phyloP scores from a whole-genome alignment of 2,329 filamentous ascomycete species.

The Sphaerulina vaccinii region DNA sequence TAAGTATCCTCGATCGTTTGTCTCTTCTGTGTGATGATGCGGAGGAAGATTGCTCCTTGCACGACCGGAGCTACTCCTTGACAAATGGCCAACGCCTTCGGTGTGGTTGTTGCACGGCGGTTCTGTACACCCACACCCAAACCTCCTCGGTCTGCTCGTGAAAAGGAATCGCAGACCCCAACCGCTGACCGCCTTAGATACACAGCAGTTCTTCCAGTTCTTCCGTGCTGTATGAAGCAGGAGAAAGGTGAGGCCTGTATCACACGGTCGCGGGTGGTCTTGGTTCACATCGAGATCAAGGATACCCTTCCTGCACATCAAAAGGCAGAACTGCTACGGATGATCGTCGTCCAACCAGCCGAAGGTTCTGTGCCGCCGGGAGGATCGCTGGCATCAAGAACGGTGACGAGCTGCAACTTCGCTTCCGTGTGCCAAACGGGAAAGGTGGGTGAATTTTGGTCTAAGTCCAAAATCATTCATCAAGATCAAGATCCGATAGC shows the following conservation, averaged over 20 bases:
- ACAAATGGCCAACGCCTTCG: background rate
- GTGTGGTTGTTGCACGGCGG: slow-evolving; percentile 2
- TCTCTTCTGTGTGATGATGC: slow-evolving; percentile 3
- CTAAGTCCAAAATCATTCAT: background rate
- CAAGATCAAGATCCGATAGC: no score
- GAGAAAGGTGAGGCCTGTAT: background rate
- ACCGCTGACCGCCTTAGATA: background rate
- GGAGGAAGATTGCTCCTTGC: slow-evolving; percentile 1
- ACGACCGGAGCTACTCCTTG: background rate
- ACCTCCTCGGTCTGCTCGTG: slow-evolving; percentile 8
- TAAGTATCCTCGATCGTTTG: background rate
- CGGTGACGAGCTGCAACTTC: background rate
- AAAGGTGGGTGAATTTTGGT: background rate
- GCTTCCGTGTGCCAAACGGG: no score
- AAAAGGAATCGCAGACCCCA: background rate
- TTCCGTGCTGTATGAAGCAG: background rate
- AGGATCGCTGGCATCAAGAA: background rate
- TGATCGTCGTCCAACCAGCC: background rate
- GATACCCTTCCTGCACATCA: no score
- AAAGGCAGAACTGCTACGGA: background rate
- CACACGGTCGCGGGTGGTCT: background rate
- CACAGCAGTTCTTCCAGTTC: background rate
- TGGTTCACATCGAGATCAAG: background rate
- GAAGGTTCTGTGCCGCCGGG: background rate
- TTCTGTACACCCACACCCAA: slow-evolving; percentile 10